Evolutionary conservation across 371 early-diverging fungal genomes (phyloP).

Genomic region (Mortierella sp.): DNA sequence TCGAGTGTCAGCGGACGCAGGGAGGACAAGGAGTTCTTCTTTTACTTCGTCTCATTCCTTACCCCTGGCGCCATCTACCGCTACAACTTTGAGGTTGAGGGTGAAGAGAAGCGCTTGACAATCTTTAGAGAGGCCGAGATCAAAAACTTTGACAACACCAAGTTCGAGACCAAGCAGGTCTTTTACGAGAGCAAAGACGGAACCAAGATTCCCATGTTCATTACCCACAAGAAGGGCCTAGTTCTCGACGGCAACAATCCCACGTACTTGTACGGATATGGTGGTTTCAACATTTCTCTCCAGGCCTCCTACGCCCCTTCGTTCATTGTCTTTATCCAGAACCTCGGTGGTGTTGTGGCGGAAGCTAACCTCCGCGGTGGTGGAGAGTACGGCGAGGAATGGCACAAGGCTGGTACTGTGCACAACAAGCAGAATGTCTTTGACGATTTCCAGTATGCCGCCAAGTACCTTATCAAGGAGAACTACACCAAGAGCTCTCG

Average conservation of each 20-base stretch:
- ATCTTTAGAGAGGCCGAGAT: conserved; percentile 60
- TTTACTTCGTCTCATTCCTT: conserved; percentile 62
- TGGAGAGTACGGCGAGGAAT: conserved; percentile 66
- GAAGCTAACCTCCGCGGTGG: conserved; percentile 67
- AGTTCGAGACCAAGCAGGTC: conserved; percentile 69
- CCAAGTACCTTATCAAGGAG: conserved; percentile 58
- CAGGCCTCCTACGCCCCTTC: conserved; percentile 63
- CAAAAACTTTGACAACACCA: conserved; percentile 57
- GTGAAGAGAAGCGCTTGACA: conserved; percentile 32
- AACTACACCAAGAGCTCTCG: conserved; percentile 58
- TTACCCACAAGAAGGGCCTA: conserved; percentile 64
- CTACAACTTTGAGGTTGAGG: conserved; percentile 45
- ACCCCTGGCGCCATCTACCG: conserved; percentile 68
- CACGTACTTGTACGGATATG: conserved; percentile 74
- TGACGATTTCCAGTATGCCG: conserved; percentile 66
- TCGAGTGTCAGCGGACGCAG: conserved; percentile 17
- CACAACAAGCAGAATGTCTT: conserved; percentile 62
- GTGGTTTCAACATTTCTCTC: conserved; percentile 70
- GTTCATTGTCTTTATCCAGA: conserved; percentile 62
- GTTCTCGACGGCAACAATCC: conserved; percentile 66
- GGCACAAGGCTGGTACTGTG: conserved; percentile 60
- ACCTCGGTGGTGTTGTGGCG: conserved; percentile 59
- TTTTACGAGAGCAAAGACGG: conserved; percentile 73
- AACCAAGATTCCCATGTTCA: conserved; percentile 77
- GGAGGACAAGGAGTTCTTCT: conserved; percentile 60